phyloP scores from a whole-genome alignment of 2,329 filamentous ascomycete species.

The Fusarium citri region DNA sequence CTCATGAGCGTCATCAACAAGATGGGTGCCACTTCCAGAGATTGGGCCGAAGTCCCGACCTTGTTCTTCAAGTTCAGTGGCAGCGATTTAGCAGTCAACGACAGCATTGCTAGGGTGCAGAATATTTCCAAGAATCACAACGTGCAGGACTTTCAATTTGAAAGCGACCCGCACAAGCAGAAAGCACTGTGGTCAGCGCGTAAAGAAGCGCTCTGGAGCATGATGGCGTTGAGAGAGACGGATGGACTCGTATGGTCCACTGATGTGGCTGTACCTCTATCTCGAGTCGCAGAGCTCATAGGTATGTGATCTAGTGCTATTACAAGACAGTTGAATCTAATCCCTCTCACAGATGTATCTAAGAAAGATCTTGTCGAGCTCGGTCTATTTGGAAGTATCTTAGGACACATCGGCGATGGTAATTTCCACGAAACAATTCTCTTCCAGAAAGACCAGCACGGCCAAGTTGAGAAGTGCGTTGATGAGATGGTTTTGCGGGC shows the following conservation, averaged over 20 bases:
- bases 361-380: conserved; percentile 90
- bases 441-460: conserved; percentile 81
- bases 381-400: conserved; percentile 85
- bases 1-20: conserved; percentile 87
- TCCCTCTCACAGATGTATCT: conserved; percentile 69
- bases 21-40: conserved; percentile 72
- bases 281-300: conserved; percentile 75
- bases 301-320: not conserved
- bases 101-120: conserved; percentile 77
- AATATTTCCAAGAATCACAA: not conserved
- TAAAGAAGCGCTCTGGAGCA: conserved; percentile 85
- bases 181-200: conserved; percentile 83
- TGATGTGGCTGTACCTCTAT: conserved; percentile 85
- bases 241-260: conserved; percentile 77
- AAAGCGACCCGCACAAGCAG: conserved; percentile 75
- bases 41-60: conserved; percentile 80
- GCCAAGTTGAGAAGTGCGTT: conserved; percentile 82
- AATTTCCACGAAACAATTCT: conserved; percentile 96
- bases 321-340: fast-evolving
- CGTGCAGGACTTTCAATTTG: conserved; percentile 64
- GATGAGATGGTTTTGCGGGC: conserved; percentile 92
- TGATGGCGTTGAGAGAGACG: conserved; percentile 73
- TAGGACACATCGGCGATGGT: conserved; percentile 92
- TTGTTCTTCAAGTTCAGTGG: conserved; percentile 90
- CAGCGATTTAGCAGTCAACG: conserved; percentile 77